A percentile compares a stretch with the other conserved stretches of the same genome.
Evolutionary conservation across 1,284 basidiomycete species (phyloP).

Genomic region (Microbotryomycetes sp.): DNA sequence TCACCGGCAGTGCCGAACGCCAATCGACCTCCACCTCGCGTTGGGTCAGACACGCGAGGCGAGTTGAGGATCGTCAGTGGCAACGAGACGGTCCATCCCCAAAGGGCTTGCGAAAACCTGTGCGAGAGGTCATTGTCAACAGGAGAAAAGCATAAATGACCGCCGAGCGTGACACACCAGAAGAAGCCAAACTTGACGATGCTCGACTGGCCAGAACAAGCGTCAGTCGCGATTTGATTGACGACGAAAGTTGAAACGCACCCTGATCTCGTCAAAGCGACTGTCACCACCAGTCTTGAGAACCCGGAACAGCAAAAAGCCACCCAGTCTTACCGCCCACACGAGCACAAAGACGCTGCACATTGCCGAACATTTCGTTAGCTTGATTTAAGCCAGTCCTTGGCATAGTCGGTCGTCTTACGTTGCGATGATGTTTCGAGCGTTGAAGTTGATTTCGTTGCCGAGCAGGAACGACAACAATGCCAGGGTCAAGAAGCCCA

Average conservation of each 20-base stretch:
- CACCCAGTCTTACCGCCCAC: conserved; percentile 38
- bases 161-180: not conserved
- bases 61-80: conserved; percentile 63
- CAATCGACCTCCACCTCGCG: conserved; percentile 49
- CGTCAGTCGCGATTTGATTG: not conserved
- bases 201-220: not conserved
- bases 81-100: conserved; percentile 42
- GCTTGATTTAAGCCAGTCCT: too few species aligned
- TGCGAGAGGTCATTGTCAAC: not conserved
- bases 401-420: conserved; percentile 3
- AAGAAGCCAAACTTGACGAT: not conserved
- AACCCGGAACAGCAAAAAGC: conserved; percentile 39
- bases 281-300: conserved; percentile 40
- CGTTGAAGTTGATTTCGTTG: conserved; percentile 27
- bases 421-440: conserved; percentile 36
- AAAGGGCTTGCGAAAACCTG: not conserved
- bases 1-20: conserved; percentile 57
- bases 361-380: too few species aligned
- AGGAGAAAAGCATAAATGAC: not conserved
- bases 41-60: conserved; percentile 53
- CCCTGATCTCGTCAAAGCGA: conserved; percentile 40
- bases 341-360: conserved; percentile 31
- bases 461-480: conserved; percentile 18
- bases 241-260: conserved; percentile 22
- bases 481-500: conserved; percentile 38